Percentiles rank a stretch among this genome's conserved stretches.
Conservation (phyloP, 805 yeast genomes). For the Helenozyma baotianmanensis region DNA sequence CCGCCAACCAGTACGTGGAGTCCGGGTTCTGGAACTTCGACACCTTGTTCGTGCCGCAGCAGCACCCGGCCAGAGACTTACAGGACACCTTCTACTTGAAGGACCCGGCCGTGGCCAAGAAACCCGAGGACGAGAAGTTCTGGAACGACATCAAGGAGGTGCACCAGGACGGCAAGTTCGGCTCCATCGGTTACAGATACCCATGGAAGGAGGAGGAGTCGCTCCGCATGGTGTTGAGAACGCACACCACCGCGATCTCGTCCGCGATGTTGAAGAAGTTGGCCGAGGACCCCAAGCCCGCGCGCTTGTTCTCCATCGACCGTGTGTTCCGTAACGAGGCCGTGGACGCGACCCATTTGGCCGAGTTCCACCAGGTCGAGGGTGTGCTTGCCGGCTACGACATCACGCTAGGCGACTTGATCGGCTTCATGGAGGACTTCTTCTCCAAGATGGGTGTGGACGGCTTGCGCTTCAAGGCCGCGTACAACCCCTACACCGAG, state of each 20-base stretch:
- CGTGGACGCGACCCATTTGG: slow-evolving; percentile 98
- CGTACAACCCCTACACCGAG: slow-evolving; percentile 98
- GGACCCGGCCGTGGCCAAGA: slow-evolving; percentile 79
- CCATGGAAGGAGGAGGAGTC: slow-evolving; percentile 95
- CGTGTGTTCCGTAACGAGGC: slow-evolving; percentile 99
- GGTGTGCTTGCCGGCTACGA: slow-evolving; percentile 98
- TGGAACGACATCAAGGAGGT: slow-evolving; percentile 75
- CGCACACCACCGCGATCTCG: slow-evolving; percentile 96
- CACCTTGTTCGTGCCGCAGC: slow-evolving; percentile 94
- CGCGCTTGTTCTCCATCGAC: slow-evolving; percentile 91
- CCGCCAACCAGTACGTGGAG: slow-evolving; percentile 96
- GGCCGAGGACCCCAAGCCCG: slow-evolving; percentile 84
- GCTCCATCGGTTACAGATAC: slow-evolving; percentile 96
- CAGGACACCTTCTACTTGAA: slow-evolving; percentile 98
- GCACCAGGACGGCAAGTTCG: slow-evolving; percentile 86
- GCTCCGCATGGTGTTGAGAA: slow-evolving; percentile 86
- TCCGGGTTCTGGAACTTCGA: slow-evolving; percentile 99
- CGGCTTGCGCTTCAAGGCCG: slow-evolving; percentile 94
- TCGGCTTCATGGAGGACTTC: slow-evolving; percentile 97
- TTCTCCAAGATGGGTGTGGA: slow-evolving; percentile 96
- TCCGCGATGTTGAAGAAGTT: slow-evolving; percentile 81
- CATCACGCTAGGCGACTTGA: slow-evolving; percentile 90
- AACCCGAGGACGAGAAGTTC: slow-evolving; percentile 77
- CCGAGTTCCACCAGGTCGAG: slow-evolving; percentile 99
- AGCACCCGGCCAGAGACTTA: slow-evolving; percentile 98